Percentiles rank a stretch among this genome's conserved stretches.
These are phyloP conservation scores for Bimuria novae-zelandiae DNA, from an alignment of 2,329 filamentous ascomycete genomes.

Conservation along the genomic window DNA sequence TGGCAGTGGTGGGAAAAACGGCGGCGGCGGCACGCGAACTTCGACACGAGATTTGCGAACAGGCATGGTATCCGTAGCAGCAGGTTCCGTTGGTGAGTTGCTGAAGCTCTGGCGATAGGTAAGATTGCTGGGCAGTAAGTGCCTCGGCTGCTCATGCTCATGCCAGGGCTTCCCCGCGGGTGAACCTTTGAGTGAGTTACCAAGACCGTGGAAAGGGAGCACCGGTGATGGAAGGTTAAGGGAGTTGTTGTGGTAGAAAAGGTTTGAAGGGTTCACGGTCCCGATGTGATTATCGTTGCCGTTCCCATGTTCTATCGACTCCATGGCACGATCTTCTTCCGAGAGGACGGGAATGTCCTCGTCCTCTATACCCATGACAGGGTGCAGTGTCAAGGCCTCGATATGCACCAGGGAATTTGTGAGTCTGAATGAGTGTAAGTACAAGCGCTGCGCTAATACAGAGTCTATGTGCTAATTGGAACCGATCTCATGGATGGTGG, in stretches of 20 bases:
- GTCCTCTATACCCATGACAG: constrained; percentile 26
- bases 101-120: constrained; percentile 14
- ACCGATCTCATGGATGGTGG: no score
- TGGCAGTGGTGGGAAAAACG: constrained; percentile 41
- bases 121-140: constrained; percentile 15
- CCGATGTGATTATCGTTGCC: constrained; percentile 22
- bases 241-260: constrained; percentile 23
- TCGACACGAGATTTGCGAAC: constrained; percentile 21
- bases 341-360: constrained; percentile 32
- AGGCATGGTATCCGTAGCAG: constrained; percentile 30
- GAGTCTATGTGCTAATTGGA: no score
- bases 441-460: neutral
- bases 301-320: constrained; percentile 39
- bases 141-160: neutral
- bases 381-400: constrained; percentile 24
- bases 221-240: constrained; percentile 20
- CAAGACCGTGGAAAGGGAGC: constrained; percentile 32
- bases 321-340: constrained; percentile 32
- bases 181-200: constrained; percentile 16
- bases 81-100: constrained; percentile 21
- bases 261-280: constrained; percentile 37
- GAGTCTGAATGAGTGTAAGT: constrained; percentile 11
- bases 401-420: constrained; percentile 15
- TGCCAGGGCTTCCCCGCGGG: constrained; percentile 13
- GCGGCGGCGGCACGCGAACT: constrained; percentile 36